Percentiles rank a stretch among this genome's conserved stretches.
These are phyloP conservation scores for Sugiyamaella pinicola DNA, from an alignment of 1,139 yeast species.

Conservation along the genomic window DNA sequence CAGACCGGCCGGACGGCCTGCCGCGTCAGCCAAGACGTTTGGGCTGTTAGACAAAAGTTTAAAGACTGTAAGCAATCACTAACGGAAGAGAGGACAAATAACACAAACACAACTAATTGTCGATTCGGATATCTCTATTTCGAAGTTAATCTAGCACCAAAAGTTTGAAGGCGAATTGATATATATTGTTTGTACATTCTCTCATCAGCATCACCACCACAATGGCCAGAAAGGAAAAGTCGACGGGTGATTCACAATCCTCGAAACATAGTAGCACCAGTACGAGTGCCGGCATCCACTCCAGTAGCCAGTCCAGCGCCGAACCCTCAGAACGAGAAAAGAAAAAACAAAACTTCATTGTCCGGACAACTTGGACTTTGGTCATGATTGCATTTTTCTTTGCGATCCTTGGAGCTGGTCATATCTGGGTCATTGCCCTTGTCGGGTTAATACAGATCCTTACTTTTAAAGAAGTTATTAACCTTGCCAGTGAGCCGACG, in stretches of 20 bases:
- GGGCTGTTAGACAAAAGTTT: too few relatives aligned
- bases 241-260: neutral
- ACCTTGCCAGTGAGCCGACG: slow-evolving; percentile 79
- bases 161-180: too few relatives aligned
- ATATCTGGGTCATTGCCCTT: slow-evolving; percentile 71
- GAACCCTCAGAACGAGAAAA: slow-evolving; percentile 42
- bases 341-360: slow-evolving; percentile 80
- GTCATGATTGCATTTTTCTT: slow-evolving; percentile 85
- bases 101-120: too few relatives aligned
- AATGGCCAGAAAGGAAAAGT: neutral
- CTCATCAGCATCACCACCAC: neutral
- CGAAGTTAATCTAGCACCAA: too few relatives aligned
- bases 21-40: too few relatives aligned
- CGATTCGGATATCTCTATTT: too few relatives aligned
- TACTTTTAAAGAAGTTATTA: slow-evolving; percentile 88
- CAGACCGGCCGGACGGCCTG: too few relatives aligned
- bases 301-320: neutral
- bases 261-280: neutral
- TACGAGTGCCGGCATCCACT: neutral
- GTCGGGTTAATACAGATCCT: slow-evolving; percentile 76
- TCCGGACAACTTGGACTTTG: slow-evolving; percentile 92
- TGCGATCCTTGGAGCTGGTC: slow-evolving; percentile 79
- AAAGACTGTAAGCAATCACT: too few relatives aligned
- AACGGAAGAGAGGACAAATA: too few relatives aligned
- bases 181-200: neutral